These are phyloP conservation scores for Parsonsia alboflavescens DNA, from an alignment of 257 asterid species.

Conservation along the genomic window DNA sequence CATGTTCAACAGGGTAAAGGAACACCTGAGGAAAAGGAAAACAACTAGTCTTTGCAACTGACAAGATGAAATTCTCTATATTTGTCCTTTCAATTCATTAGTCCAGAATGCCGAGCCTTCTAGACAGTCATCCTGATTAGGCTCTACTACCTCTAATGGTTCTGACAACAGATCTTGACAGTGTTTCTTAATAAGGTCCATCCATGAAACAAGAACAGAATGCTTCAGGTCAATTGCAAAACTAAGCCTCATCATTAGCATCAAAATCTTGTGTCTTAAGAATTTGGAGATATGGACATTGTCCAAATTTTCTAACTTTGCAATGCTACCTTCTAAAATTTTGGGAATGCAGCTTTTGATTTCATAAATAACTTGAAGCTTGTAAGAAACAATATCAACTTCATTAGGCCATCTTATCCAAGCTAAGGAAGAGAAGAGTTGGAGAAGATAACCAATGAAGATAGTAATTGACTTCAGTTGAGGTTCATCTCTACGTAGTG, in stretches of 20 bases:
- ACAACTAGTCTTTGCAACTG: conserved; percentile 68
- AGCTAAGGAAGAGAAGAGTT: conserved; percentile 61
- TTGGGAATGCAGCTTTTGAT: conserved; percentile 48
- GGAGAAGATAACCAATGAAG: conserved; percentile 56
- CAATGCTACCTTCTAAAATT: conserved; percentile 48
- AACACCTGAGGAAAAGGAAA: conserved; percentile 68
- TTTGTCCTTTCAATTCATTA: conserved; percentile 31
- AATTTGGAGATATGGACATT: conserved; percentile 46
- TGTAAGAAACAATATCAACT: conserved; percentile 30
- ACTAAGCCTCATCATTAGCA: conserved; percentile 71
- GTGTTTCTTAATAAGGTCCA: conserved; percentile 52
- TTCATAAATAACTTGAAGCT: too few relatives aligned
- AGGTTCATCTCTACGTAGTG: conserved; percentile 14
- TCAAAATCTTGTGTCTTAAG: conserved; percentile 76
- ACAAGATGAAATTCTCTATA: conserved; percentile 29
- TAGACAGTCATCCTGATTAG: conserved; percentile 35
- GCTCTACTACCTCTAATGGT: conserved; percentile 40
- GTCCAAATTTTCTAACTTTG: conserved; percentile 27
- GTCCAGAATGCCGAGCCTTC: conserved; percentile 80
- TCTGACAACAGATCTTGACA: conserved; percentile 61
- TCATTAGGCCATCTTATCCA: conserved; percentile 28
- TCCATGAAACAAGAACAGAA: conserved; percentile 47
- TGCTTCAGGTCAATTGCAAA: conserved; percentile 31
- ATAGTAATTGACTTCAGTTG: conserved; percentile 30
- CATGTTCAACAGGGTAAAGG: conserved; percentile 37